phyloP scores from a whole-genome alignment of 345 rosid species.

The Lumnitzera littorea region DNA sequence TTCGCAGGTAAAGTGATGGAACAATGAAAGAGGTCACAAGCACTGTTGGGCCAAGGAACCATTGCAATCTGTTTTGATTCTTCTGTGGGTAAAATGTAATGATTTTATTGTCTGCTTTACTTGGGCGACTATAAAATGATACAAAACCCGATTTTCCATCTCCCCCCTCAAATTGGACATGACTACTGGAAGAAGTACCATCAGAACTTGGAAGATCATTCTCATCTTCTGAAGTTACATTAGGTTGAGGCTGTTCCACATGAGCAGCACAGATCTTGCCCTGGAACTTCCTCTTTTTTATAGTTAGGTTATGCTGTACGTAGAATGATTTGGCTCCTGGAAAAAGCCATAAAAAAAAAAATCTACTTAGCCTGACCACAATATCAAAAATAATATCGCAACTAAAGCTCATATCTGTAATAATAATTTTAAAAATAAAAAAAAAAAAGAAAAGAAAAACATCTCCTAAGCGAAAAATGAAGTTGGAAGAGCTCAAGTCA shows the following conservation, averaged over 20 bases:
- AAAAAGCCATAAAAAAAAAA: constrained; percentile 16
- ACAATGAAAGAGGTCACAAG: constrained; percentile 87
- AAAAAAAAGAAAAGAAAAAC: no score
- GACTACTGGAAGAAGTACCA: constrained; percentile 24
- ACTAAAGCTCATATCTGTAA: neutral
- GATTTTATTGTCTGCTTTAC: constrained; percentile 28
- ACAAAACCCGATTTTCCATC: constrained; percentile 73
- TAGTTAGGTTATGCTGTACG: constrained; percentile 19
- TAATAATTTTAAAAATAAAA: neutral
- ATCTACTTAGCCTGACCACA: neutral
- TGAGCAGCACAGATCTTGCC: constrained; percentile 32
- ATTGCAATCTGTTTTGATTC: constrained; percentile 45
- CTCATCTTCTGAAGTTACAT: constrained; percentile 30
- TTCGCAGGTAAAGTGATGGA: constrained; percentile 78
- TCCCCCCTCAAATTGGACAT: constrained; percentile 34
- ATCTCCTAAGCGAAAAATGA: neutral
- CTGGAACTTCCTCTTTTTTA: constrained; percentile 20
- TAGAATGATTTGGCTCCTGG: constrained; percentile 22
- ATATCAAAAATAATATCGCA: constrained; percentile 2
- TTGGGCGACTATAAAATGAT: constrained; percentile 63
- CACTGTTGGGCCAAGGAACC: constrained; percentile 86
- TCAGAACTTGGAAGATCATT: constrained; percentile 24
- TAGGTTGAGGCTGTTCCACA: constrained; percentile 32
- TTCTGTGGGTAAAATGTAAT: constrained; percentile 21
- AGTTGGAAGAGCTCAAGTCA: no score